Base-by-base conservation (phyloP, 805 yeast genomes). In the Saturnispora galanensis region DNA sequence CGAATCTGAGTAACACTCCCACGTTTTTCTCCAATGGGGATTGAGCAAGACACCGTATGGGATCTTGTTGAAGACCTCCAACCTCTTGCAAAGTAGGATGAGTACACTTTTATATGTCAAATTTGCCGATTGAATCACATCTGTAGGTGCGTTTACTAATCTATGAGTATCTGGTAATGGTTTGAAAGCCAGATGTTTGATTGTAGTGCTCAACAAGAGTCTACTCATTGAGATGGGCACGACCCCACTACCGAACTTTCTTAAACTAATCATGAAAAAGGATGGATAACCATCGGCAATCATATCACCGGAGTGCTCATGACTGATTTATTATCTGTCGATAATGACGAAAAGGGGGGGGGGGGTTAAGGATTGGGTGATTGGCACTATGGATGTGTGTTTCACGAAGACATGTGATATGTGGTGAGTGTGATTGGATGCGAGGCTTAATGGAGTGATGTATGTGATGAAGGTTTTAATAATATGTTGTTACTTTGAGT, bases 41-140 rank as follows among this genome's bases (percentile, higher is more conserved):
- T 90, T 90, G 49, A 90, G 63, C 45, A 88, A 81, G 39, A 82
- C 87, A 52, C 89, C 73, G 59, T 87, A 90, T 0, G 96, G 96
- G 44, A 90, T 65, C 37, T 73, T 68, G 50, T 90, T 73, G 51
- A 90, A 77, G 28, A 81, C 81, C 30, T 73, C 70, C 13, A 88
- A 61, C 50, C 96, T 69, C 44, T 80, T 76, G 7, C 95, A 85
- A 45, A 87, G 79, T 52, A 76, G 71, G 0, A 77, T 71, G 17
- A 83, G 58, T 36, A 84, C 56, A 40, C 71, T 67, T 47, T 76
- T 74, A 12, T 81, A 66, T 0, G 88, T 79, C 11, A 74, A 74
- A 37, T 71, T 68, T 0, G 84, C 79, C 44, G 45, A 42, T 12
- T 28, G 26, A 11, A 30, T n/a, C 21, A 35, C 8, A 12, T 30